Evolutionary conservation across 2,329 filamentous ascomycete genomes (phyloP).

Genomic region (Cladosporium halotolerans): DNA sequence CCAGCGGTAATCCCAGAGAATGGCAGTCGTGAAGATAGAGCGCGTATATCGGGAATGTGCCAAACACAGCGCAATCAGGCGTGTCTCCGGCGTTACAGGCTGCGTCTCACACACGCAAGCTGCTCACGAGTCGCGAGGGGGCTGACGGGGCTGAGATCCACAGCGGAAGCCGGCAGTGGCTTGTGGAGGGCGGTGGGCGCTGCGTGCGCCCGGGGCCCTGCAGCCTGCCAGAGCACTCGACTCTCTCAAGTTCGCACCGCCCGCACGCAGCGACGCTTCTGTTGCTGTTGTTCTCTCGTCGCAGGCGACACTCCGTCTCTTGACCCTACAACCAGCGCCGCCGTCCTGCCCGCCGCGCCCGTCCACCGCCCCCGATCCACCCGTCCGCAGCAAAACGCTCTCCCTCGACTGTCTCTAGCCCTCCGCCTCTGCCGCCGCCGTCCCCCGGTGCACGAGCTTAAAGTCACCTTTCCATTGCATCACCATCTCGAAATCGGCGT

Average conservation of each 20-base stretch:
- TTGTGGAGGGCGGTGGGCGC: too few species aligned
- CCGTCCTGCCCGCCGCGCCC: background rate
- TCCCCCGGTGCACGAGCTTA: background rate
- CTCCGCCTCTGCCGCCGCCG: background rate
- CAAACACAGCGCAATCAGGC: too few species aligned
- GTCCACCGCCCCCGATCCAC: background rate
- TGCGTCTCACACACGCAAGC: too few species aligned
- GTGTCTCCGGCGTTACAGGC: too few species aligned
- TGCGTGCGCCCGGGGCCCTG: too few species aligned
- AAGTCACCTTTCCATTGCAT: conserved; percentile 4
- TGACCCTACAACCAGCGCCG: background rate
- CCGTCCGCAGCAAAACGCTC: background rate
- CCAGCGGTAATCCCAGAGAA: too few species aligned
- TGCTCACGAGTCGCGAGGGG: too few species aligned
- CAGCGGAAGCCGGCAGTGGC: too few species aligned
- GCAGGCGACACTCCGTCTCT: background rate
- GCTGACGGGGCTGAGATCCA: too few species aligned
- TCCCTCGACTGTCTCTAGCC: background rate
- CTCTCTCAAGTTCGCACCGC: background rate
- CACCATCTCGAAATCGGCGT: background rate
- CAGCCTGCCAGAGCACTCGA: background rate
- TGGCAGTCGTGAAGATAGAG: too few species aligned
- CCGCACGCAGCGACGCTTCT: too few species aligned
- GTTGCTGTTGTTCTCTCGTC: background rate
- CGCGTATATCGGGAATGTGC: too few species aligned